A percentile compares a stretch with the other conserved stretches of the same genome.
Evolutionary conservation across 768 basidiomycete species (phyloP).

Genomic region (Mycena kentingensis): DNA sequence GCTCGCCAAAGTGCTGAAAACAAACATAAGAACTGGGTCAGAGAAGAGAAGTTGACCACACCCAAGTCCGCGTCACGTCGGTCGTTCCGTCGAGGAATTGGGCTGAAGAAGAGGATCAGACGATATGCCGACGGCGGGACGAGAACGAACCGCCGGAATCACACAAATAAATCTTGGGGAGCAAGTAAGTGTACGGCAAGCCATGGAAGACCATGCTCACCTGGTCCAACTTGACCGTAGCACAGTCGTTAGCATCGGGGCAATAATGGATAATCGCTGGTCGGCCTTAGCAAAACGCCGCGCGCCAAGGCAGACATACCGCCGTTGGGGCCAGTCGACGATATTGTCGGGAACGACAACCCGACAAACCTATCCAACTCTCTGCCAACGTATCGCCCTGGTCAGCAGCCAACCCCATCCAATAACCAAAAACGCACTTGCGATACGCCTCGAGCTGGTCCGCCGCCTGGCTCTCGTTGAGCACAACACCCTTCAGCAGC

Average conservation of each 20-base stretch:
- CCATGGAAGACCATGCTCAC: constrained; percentile 40
- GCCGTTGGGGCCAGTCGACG: constrained; percentile 88
- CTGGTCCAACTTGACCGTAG: constrained; percentile 74
- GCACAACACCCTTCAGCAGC: constrained; percentile 55
- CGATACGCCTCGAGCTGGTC: constrained; percentile 79
- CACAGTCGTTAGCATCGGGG: constrained; percentile 73
- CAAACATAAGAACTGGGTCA: not conserved
- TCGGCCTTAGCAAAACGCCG: not conserved
- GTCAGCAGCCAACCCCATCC: not conserved
- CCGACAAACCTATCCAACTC: constrained; percentile 82
- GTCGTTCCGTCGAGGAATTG: constrained; percentile 95
- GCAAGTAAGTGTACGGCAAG: not conserved
- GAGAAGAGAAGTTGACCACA: constrained; percentile 31
- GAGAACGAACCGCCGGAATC: constrained; percentile 74
- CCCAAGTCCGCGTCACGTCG: constrained; percentile 90
- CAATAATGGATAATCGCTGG: constrained; percentile 92
- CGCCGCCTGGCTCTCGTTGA: constrained; percentile 83
- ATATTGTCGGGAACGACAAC: constrained; percentile 90
- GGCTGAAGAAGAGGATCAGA: constrained; percentile 36
- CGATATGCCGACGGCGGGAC: constrained; percentile 1
- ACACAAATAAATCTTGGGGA: constrained; percentile 47
- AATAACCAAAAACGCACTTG: constrained; percentile 39
- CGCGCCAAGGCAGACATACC: constrained; percentile 48
- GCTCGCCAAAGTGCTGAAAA: constrained; percentile 81
- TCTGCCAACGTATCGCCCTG: constrained; percentile 38